These are phyloP conservation scores for Botrytis paeoniae DNA, from an alignment of 2,329 filamentous ascomycete genomes.

Conservation along the genomic window DNA sequence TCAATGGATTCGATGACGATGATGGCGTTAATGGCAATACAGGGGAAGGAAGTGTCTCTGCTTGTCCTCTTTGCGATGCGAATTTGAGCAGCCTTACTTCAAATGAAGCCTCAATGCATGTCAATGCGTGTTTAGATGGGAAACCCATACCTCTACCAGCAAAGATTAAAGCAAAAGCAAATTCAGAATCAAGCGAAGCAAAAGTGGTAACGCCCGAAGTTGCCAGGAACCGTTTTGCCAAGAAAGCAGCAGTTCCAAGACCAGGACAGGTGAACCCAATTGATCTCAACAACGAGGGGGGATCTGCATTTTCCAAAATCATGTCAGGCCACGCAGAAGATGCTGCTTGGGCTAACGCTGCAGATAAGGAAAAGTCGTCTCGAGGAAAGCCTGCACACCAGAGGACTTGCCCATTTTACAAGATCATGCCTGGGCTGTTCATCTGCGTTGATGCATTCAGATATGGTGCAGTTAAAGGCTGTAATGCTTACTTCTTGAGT, in stretches of 20 bases:
- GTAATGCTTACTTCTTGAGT: constrained; percentile 91
- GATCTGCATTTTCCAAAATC: constrained; percentile 83
- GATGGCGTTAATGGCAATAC: constrained; percentile 15
- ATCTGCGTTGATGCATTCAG: constrained; percentile 96
- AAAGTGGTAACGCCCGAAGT: constrained; percentile 30
- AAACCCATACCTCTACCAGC: constrained; percentile 59
- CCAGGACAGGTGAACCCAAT: constrained; percentile 83
- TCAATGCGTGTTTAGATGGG: constrained; percentile 90
- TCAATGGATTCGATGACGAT: constrained; percentile 28
- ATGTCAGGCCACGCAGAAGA: constrained; percentile 94
- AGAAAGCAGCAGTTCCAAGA: constrained; percentile 63
- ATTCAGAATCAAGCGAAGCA: constrained; percentile 24
- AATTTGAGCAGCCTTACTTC: constrained; percentile 57
- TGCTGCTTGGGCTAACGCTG: constrained; percentile 82
- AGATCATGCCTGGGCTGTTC: constrained; percentile 88
- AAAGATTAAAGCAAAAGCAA: constrained; percentile 32
- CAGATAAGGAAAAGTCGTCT: constrained; percentile 72
- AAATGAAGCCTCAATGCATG: constrained; percentile 75
- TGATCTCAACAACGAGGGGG: constrained; percentile 45
- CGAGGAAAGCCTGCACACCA: constrained; percentile 83
- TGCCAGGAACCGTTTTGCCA: constrained; percentile 53
- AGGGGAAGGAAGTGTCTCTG: constrained; percentile 28
- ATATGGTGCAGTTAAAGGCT: constrained; percentile 89
- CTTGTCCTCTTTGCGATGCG: constrained; percentile 76
- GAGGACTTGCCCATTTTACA: constrained; percentile 95